Evolutionary conservation across 306 rosid species (phyloP), one percentile per base, ranked within the genome.

Genomic region (Prosopis cineraria): DNA sequence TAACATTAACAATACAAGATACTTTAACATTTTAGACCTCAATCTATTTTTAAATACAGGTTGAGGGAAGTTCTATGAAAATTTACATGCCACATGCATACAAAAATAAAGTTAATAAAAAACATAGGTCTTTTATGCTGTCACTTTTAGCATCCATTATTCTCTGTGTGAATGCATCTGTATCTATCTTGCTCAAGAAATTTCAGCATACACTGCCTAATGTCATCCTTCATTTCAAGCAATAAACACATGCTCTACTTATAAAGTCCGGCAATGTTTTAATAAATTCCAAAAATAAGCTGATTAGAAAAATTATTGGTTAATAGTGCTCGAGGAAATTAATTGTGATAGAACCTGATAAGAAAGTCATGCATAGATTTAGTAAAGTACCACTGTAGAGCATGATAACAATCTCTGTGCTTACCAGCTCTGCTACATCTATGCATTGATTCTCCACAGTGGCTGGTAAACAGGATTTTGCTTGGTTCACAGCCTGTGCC

Each of bases 11-110:
- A 14, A 20, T 34, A 34, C 12, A 44, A 20, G 59, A 52, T 22
- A 34, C 65, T 22, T 50, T 5, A 1, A 20, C 25, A 72, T 52
- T 20, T 41, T 31, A 48, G 31, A 48, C 63, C 29, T 71, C 63
- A 71, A 71, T 71, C 63, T 50, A 71, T 10, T 71, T 20, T 52
- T 24, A 7, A 72, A n/a, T 19, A 73, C 14, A 56, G 39, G 20
- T 55, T 9, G 36, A 55, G 41, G 50, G 13, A 73, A 73, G 37
- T 55, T 44, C 43, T 22, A 14, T 36, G 39, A 7, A 20, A 37
- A 53, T 12, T 22, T 24, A 37, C 17, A 30, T 24, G 27, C 19
- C 11, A 37, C 16, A 13, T 52, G 7, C 24, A 8, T 55, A 55
- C 50, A 55, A 55, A 55, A 7, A 40, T 40, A 1, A 7, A 53